Conservation (phyloP, 2,329 filamentous ascomycete species). For the Microcera coccophila region DNA sequence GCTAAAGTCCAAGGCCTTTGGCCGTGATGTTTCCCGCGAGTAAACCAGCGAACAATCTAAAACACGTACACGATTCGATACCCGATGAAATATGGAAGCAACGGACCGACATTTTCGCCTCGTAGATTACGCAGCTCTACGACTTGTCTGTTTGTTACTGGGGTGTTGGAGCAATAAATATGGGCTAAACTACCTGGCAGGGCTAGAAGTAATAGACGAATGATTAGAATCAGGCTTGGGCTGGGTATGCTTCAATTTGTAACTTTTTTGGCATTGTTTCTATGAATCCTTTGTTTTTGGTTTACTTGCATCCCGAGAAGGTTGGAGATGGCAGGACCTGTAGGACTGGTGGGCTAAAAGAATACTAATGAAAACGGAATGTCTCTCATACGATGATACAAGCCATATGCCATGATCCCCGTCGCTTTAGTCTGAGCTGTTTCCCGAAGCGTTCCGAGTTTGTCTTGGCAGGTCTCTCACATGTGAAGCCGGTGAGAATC, state of each 20-base stretch:
- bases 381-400: background rate
- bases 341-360: constrained; percentile 14
- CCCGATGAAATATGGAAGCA: constrained; percentile 5
- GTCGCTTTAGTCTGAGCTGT: too few relatives aligned
- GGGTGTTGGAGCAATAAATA: constrained; percentile 28
- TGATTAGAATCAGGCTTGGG: constrained; percentile 27
- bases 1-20: constrained; percentile 95
- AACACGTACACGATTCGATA: constrained; percentile 22
- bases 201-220: constrained; percentile 29
- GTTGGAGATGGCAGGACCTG: constrained; percentile 14
- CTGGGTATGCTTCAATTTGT: constrained; percentile 21
- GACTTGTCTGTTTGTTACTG: constrained; percentile 2
- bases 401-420: too few relatives aligned
- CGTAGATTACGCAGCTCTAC: background rate
- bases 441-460: too few relatives aligned
- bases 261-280: constrained; percentile 17
- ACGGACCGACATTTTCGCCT: background rate
- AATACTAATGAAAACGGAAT: background rate
- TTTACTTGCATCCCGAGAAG: constrained; percentile 6
- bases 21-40: constrained; percentile 87
- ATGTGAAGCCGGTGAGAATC: too few relatives aligned
- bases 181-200: constrained; percentile 24
- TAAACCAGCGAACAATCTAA: constrained; percentile 38
- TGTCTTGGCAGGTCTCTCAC: too few relatives aligned
- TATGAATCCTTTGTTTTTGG: constrained; percentile 13